These are phyloP conservation scores for Penstemon newberryi DNA, from an alignment of 257 asterid genomes.

Conservation along the genomic window DNA sequence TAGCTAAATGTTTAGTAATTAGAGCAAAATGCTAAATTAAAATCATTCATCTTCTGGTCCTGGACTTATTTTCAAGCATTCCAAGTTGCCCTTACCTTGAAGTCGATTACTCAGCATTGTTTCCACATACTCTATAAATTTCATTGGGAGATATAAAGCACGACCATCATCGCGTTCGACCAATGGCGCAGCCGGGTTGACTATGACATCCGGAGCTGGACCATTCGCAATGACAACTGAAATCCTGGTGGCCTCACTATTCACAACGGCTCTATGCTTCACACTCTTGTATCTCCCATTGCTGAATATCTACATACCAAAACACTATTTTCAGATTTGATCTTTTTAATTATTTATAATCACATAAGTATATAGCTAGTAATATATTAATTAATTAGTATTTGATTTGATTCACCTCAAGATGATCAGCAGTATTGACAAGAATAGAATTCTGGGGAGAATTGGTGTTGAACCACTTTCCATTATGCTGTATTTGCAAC, in stretches of 20 bases:
- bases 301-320: conserved; percentile 31
- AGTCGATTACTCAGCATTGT: conserved; percentile 39
- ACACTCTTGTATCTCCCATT: conserved; percentile 48
- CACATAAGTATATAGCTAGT: too few relatives aligned
- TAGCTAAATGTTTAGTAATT: background rate
- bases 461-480: conserved; percentile 40
- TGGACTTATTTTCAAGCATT: conserved; percentile 22
- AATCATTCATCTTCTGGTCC: background rate
- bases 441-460: conserved; percentile 38
- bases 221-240: conserved; percentile 51
- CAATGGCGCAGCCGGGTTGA: conserved; percentile 38
- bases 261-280: conserved; percentile 43
- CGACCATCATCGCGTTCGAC: conserved; percentile 23
- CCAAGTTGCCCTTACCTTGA: conserved; percentile 45
- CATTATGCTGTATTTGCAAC: conserved; percentile 38
- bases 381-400: background rate
- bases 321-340: too few relatives aligned
- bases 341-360: too few relatives aligned
- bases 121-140: conserved; percentile 52
- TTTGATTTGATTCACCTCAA: conserved; percentile 30
- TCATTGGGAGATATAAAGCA: conserved; percentile 38
- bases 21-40: background rate
- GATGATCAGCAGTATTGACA: conserved; percentile 51
- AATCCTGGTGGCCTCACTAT: conserved; percentile 29
- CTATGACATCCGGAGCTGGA: conserved; percentile 43